Percentiles rank a stretch among this genome's conserved stretches.
These are phyloP conservation scores for Aegle marmelos DNA, from an alignment of 345 rosid genomes.

Conservation along the genomic window DNA sequence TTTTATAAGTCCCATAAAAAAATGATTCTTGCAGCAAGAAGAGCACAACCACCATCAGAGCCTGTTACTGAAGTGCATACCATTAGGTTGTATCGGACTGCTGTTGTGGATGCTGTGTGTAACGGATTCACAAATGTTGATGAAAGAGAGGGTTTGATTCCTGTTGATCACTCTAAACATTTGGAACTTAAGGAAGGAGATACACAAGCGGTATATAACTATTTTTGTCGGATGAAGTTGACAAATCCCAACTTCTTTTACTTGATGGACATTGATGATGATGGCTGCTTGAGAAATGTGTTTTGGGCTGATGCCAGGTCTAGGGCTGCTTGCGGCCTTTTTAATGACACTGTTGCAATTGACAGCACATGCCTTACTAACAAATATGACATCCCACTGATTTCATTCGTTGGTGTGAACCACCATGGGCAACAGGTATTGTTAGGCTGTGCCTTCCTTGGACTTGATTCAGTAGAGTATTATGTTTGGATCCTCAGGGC, in stretches of 20 bases:
- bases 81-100: conserved; percentile 43
- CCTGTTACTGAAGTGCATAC: conserved; percentile 45
- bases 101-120: conserved; percentile 24
- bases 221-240: conserved; percentile 48
- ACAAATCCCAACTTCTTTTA: conserved; percentile 58
- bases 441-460: conserved; percentile 55
- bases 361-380: conserved; percentile 50
- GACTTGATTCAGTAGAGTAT: conserved; percentile 43
- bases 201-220: conserved; percentile 43
- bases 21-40: conserved; percentile 40
- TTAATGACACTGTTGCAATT: conserved; percentile 40
- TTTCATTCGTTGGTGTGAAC: conserved; percentile 52
- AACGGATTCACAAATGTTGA: conserved; percentile 28
- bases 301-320: conserved; percentile 60
- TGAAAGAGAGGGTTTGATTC: conserved; percentile 26
- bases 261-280: conserved; percentile 46
- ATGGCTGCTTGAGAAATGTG: conserved; percentile 44
- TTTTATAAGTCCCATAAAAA: conserved; percentile 46
- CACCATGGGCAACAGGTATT: conserved; percentile 48
- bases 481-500: conserved; percentile 51
- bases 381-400: conserved; percentile 49
- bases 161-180: conserved; percentile 35
- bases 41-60: conserved; percentile 29
- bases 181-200: conserved; percentile 57
- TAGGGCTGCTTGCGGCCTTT: conserved; percentile 35